Percentiles rank a stretch among this genome's conserved stretches.
phyloP scores from a whole-genome alignment of 352 stramenopile genomes.

The Pythium guiyangense region DNA sequence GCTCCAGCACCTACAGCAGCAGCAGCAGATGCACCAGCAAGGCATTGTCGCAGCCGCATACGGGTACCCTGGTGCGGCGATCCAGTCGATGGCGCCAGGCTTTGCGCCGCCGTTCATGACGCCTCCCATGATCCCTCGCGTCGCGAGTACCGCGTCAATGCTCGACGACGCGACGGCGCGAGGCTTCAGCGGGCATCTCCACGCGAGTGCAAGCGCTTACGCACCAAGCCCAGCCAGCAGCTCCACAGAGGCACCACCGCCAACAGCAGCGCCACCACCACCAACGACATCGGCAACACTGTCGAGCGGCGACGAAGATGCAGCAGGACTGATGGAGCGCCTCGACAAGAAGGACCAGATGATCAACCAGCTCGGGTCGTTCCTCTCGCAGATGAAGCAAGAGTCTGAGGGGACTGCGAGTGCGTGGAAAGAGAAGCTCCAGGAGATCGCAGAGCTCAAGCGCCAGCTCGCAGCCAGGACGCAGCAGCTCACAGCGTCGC shows the following conservation, averaged over 20 bases:
- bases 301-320: constrained; percentile 10
- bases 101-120: constrained; percentile 15
- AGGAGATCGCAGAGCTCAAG: constrained; percentile 47
- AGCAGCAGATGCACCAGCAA: constrained; percentile 36
- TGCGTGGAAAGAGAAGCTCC: constrained; percentile 59
- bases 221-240: neutral
- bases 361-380: constrained; percentile 56
- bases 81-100: constrained; percentile 14
- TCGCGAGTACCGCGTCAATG: constrained; percentile 1
- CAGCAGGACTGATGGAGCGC: constrained; percentile 18
- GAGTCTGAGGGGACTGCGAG: constrained; percentile 52
- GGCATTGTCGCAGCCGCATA: constrained; percentile 20
- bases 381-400: constrained; percentile 72
- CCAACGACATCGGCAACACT: too few species aligned
- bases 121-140: constrained; percentile 5
- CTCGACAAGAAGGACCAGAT: constrained; percentile 66
- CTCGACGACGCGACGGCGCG: neutral
- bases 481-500: constrained; percentile 30
- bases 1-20: constrained; percentile 43
- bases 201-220: neutral
- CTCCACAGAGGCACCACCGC: neutral
- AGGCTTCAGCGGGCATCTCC: neutral
- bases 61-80: constrained; percentile 21
- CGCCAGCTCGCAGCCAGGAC: constrained; percentile 24
- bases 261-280: neutral